Percentiles rank a stretch among this genome's conserved stretches.
These are phyloP conservation scores for Geotrichum restrictum DNA, from an alignment of 1,139 yeast species.

Conservation along the genomic window DNA sequence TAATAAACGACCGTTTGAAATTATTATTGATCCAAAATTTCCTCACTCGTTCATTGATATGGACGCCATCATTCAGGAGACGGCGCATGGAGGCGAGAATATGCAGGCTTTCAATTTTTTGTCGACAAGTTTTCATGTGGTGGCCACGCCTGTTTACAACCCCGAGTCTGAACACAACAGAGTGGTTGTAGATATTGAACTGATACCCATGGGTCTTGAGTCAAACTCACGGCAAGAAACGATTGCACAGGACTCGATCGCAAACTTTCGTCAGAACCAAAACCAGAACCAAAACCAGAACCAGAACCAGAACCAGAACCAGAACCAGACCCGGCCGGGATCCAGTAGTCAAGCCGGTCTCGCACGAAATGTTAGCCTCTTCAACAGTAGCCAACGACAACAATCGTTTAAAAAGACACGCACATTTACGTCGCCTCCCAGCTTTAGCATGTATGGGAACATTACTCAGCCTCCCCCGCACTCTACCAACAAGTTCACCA, in stretches of 20 bases:
- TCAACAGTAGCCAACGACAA: background rate
- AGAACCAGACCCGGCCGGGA: too few relatives aligned
- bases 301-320: too few relatives aligned
- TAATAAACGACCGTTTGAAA: conserved; percentile 5
- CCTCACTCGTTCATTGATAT: conserved; percentile 18
- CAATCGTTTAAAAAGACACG: background rate
- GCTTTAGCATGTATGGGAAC: background rate
- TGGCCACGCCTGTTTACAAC: conserved; percentile 14
- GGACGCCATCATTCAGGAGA: conserved; percentile 14
- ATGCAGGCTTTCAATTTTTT: background rate
- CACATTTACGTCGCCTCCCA: background rate
- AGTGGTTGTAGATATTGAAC: conserved; percentile 4
- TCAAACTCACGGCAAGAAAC: background rate
- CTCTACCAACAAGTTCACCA: background rate
- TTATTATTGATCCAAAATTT: conserved; percentile 16
- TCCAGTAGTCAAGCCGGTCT: too few relatives aligned
- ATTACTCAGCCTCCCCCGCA: background rate
- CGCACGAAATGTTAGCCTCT: background rate
- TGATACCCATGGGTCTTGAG: background rate
- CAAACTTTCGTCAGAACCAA: background rate
- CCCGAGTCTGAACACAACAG: conserved; percentile 10
- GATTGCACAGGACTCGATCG: background rate
- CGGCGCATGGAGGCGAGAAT: background rate
- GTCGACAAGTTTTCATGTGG: conserved; percentile 1
- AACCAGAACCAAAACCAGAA: too few relatives aligned